Conservation (phyloP, 805 yeast species). For the Candida sonorensis region DNA sequence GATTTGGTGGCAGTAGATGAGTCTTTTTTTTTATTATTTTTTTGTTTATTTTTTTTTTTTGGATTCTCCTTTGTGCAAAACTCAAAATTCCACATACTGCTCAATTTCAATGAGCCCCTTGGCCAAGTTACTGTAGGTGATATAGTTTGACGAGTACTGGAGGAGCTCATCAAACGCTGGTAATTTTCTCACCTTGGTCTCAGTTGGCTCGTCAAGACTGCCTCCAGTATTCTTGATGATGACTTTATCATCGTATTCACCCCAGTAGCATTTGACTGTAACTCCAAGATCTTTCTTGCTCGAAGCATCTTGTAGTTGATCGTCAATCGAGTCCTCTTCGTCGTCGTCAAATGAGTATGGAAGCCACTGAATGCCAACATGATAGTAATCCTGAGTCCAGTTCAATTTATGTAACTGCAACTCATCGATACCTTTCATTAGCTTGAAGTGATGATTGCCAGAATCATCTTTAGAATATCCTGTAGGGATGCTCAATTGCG, state of each 20-base stretch:
- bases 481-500: too few relatives aligned
- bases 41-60: too few relatives aligned
- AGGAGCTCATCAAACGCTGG: conserved; percentile 71
- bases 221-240: conserved; percentile 30
- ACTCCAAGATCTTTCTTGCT: conserved; percentile 39
- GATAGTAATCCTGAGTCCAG: conserved; percentile 48
- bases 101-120: conserved; percentile 62
- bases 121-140: conserved; percentile 56
- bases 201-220: too few relatives aligned
- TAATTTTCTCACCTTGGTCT: conserved; percentile 28
- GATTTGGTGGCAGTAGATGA: too few relatives aligned
- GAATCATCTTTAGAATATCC: conserved; percentile 36
- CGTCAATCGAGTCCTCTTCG: too few relatives aligned
- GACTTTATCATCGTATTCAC: conserved; percentile 51
- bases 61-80: too few relatives aligned
- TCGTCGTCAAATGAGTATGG: conserved; percentile 49
- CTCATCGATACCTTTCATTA: conserved; percentile 56
- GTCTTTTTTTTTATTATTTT: too few relatives aligned
- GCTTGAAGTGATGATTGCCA: conserved; percentile 38
- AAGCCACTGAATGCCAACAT: conserved; percentile 68
- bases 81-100: conserved; percentile 18
- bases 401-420: conserved; percentile 58
- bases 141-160: conserved; percentile 58
- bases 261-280: conserved; percentile 67
- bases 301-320: too few relatives aligned